Conservation (phyloP, 805 yeast genomes). For the Candida cerambycidarum region DNA sequence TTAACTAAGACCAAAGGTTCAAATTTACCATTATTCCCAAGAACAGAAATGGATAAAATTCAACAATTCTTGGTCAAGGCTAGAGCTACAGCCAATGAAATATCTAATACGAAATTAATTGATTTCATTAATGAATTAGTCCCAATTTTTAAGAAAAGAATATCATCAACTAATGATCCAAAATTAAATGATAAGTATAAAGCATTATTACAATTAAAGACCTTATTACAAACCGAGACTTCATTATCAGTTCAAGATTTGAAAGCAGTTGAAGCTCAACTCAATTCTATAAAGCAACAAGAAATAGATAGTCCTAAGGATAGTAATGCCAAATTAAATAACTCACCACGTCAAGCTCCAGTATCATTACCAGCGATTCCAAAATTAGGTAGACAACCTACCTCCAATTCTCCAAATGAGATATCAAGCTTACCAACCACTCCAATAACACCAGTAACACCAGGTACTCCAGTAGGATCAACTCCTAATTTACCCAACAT, state of each 20-base stretch:
- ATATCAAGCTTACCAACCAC: neutral
- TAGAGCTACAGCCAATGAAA: conserved; percentile 11
- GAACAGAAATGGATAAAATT: conserved; percentile 65
- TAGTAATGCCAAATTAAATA: conserved; percentile 1
- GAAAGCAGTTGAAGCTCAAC: conserved; percentile 36
- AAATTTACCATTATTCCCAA: conserved; percentile 71
- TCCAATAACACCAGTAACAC: neutral
- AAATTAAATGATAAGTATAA: conserved; percentile 45
- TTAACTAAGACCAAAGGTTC: conserved; percentile 55
- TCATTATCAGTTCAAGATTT: conserved; percentile 28
- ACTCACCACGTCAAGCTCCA: conserved; percentile 7
- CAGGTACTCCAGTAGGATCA: neutral
- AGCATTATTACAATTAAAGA: conserved; percentile 45
- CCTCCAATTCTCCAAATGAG: neutral
- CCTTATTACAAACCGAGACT: conserved; percentile 36
- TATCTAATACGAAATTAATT: conserved; percentile 26
- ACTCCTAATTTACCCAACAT: neutral
- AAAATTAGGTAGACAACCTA: conserved; percentile 4
- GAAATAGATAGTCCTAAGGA: conserved; percentile 17
- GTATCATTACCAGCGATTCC: conserved; percentile 10
- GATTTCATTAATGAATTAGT: conserved; percentile 39
- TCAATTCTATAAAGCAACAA: conserved; percentile 38
- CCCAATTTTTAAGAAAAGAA: conserved; percentile 42
- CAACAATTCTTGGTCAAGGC: conserved; percentile 60
- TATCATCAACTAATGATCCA: conserved; percentile 37